Conservation (phyloP, 2,329 filamentous ascomycete genomes). For the Diatrype stigma region DNA sequence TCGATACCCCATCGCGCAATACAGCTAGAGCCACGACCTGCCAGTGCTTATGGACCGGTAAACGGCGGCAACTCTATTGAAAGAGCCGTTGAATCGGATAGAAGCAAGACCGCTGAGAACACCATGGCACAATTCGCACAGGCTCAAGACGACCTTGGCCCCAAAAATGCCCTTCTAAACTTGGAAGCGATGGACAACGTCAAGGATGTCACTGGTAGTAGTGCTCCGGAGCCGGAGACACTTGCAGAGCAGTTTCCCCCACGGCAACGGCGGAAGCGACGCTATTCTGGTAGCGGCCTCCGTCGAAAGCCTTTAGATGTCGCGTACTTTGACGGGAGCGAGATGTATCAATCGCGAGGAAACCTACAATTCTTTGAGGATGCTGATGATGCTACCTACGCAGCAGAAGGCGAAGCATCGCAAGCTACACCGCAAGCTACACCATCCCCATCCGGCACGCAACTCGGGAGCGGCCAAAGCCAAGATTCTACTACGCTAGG, state of each 20-base stretch:
- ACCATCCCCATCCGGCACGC: constrained; percentile 2
- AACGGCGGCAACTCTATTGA: constrained; percentile 8
- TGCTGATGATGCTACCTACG: constrained; percentile 78
- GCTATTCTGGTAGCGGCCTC: constrained; percentile 84
- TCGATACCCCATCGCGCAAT: constrained; percentile 53
- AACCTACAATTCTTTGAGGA: constrained; percentile 88
- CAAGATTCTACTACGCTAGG: constrained; percentile 7
- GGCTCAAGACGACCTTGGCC: constrained; percentile 32
- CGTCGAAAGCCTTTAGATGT: constrained; percentile 71
- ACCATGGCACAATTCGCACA: constrained; percentile 19
- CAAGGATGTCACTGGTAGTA: constrained; percentile 59
- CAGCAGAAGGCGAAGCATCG: constrained; percentile 61
- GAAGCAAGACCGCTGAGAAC: constrained; percentile 19
- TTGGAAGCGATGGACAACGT: constrained; percentile 35
- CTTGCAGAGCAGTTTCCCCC: constrained; percentile 38
- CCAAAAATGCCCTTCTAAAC: constrained; percentile 21
- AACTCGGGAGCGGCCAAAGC: constrained; percentile 8
- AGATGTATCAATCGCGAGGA: constrained; percentile 50
- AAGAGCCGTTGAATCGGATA: constrained; percentile 1
- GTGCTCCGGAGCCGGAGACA: constrained; percentile 59
- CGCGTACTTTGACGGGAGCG: constrained; percentile 31
- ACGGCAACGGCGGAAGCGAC: constrained; percentile 54
- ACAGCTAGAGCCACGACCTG: constrained; percentile 38
- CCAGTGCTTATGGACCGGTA: constrained; percentile 36
- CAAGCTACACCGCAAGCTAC: constrained; percentile 13